Percentiles rank a stretch among this genome's conserved stretches.
These are phyloP conservation scores for Mortierella sp. DNA, from an alignment of 371 early-diverging fungal genomes.

Conservation along the genomic window DNA sequence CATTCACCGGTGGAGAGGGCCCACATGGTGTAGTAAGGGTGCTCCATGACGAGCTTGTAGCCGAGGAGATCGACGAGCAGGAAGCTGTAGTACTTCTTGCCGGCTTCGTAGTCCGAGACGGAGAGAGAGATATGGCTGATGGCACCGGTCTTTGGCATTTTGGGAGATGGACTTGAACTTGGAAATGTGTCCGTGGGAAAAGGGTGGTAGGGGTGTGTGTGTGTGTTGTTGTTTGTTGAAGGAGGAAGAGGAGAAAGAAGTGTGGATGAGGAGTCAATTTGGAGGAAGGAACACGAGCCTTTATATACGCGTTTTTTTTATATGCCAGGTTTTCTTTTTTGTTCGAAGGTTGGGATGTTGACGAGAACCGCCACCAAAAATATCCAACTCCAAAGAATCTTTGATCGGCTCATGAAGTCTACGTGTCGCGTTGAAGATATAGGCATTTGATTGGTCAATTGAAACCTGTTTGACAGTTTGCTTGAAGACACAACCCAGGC, in stretches of 20 bases:
- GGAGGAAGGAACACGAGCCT: not conserved
- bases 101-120: slow-evolving; percentile 25
- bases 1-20: not conserved
- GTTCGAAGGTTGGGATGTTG: not conserved
- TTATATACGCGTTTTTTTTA: slow-evolving; percentile 4
- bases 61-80: slow-evolving; percentile 39
- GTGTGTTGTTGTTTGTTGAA: not conserved
- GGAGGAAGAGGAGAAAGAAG: not conserved
- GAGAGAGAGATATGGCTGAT: slow-evolving; percentile 36
- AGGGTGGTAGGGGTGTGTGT: not conserved
- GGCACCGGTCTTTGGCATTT: slow-evolving; percentile 37
- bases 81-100: slow-evolving; percentile 43
- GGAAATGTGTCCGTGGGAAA: not conserved
- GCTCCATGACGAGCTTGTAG: slow-evolving; percentile 24
- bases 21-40: slow-evolving; percentile 40
- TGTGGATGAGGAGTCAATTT: not conserved
- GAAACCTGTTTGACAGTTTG: no score
- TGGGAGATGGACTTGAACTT: not conserved
- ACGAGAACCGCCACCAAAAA: not conserved
- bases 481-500: no score
- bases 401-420: no score
- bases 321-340: no score
- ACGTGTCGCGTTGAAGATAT: no score
- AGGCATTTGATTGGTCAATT: no score
- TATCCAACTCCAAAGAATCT: no score